These are phyloP conservation scores for Enterocytospora artemiae DNA, from an alignment of 371 early-diverging fungal species.

Conservation along the genomic window DNA sequence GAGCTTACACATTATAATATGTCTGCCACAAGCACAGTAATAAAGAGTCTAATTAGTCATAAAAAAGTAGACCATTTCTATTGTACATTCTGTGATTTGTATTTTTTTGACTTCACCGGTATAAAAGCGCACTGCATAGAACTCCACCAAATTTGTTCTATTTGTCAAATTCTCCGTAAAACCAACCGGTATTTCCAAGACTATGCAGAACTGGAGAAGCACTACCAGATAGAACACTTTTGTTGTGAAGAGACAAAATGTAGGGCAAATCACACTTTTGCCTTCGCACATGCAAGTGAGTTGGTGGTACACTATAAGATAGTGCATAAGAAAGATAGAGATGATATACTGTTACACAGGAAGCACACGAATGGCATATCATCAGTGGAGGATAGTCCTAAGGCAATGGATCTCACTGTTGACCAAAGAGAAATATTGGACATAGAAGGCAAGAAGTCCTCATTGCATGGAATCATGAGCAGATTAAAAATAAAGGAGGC, in stretches of 20 bases:
- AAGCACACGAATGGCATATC: no score
- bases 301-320: constrained; percentile 42
- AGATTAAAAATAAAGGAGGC: no score
- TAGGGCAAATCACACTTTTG: constrained; percentile 47
- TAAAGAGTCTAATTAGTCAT: constrained; percentile 37
- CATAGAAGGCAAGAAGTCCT: no score
- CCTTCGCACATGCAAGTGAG: constrained; percentile 55
- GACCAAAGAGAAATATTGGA: no score
- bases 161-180: constrained; percentile 52
- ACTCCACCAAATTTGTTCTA: constrained; percentile 49
- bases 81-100: constrained; percentile 51
- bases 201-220: constrained; percentile 51
- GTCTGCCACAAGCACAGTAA: constrained; percentile 39
- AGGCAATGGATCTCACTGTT: no score
- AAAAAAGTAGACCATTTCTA: constrained; percentile 52
- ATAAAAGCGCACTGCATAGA: constrained; percentile 50
- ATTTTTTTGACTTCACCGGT: constrained; percentile 45
- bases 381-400: no score
- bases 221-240: constrained; percentile 52
- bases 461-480: no score
- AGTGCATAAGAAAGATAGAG: no score
- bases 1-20: constrained; percentile 45
- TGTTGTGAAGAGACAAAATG: constrained; percentile 50
- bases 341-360: no score
- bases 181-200: constrained; percentile 51